A percentile compares a stretch with the other conserved stretches of the same genome.
phyloP scores from a whole-genome alignment of 805 yeast species.

The Metschnikowia cubensis region DNA sequence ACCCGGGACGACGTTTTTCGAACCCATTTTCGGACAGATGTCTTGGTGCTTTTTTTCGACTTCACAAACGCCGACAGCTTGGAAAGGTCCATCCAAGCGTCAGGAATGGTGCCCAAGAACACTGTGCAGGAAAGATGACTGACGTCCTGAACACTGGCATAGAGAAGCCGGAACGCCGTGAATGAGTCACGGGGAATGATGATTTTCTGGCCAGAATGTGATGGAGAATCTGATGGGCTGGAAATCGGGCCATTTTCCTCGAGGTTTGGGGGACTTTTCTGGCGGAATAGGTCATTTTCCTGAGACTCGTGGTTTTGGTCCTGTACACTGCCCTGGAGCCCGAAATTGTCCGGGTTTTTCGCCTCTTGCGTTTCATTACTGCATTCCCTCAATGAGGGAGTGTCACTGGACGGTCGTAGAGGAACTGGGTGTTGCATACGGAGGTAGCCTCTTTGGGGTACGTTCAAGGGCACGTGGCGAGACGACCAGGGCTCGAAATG shows the following conservation, averaged over 20 bases:
- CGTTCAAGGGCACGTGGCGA: background rate
- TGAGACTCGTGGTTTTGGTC: no score
- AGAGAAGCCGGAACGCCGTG: slow-evolving; percentile 56
- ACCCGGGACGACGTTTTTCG: slow-evolving; percentile 4
- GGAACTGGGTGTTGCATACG: background rate
- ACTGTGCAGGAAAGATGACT: slow-evolving; percentile 45
- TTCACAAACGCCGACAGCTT: background rate
- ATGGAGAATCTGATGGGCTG: background rate
- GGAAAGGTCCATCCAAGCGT: slow-evolving; percentile 42
- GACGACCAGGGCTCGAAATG: background rate
- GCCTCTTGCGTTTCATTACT: background rate
- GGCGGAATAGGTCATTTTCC: no score
- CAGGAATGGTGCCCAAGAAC: slow-evolving; percentile 58
- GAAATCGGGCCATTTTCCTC: no score
- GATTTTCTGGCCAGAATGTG: background rate
- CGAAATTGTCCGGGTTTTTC: background rate
- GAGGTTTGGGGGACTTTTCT: no score
- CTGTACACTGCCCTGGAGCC: background rate
- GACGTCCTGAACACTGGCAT: slow-evolving; percentile 47
- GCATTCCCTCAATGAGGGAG: background rate
- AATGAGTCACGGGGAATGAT: slow-evolving; percentile 51
- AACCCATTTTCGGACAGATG: slow-evolving; percentile 6
- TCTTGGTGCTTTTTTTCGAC: background rate
- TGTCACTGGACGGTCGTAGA: background rate
- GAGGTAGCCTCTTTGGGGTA: no score